A percentile compares a stretch with the other conserved stretches of the same genome.
phyloP scores from a whole-genome alignment of 2,329 filamentous ascomycete genomes.

The Dendryphion nanum region DNA sequence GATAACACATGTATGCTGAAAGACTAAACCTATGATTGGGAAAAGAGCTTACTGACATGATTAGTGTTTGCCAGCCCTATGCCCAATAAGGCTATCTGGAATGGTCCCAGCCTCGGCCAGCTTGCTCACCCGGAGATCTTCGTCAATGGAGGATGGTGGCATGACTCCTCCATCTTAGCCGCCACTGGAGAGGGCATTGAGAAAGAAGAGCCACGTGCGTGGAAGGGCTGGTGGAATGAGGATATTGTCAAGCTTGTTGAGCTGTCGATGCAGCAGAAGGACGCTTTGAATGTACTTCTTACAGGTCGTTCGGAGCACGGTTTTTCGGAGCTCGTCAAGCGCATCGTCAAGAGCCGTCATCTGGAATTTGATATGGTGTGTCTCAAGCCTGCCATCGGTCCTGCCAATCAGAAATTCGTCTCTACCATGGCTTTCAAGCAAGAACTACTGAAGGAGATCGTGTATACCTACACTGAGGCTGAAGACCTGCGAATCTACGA shows the following conservation, averaged over 20 bases:
- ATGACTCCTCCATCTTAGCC: slow-evolving; percentile 80
- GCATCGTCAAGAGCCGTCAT: slow-evolving; percentile 73
- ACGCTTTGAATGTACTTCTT: slow-evolving; percentile 79
- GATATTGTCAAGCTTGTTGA: slow-evolving; percentile 76
- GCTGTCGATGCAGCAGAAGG: slow-evolving; percentile 78
- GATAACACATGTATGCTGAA: slow-evolving; percentile 78
- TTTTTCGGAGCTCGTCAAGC: slow-evolving; percentile 77
- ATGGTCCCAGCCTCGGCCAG: slow-evolving; percentile 70
- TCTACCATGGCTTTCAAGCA: slow-evolving; percentile 95
- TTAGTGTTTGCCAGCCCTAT: slow-evolving; percentile 87
- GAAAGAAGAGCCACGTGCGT: slow-evolving; percentile 77
- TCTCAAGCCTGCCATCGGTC: slow-evolving; percentile 81
- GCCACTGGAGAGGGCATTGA: slow-evolving; percentile 82
- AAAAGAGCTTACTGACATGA: neutral
- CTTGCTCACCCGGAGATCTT: slow-evolving; percentile 76
- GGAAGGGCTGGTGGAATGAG: slow-evolving; percentile 97
- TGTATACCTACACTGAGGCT: slow-evolving; percentile 81
- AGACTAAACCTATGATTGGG: neutral
- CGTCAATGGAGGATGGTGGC: slow-evolving; percentile 92
- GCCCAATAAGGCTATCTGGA: slow-evolving; percentile 88
- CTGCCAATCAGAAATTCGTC: slow-evolving; percentile 72
- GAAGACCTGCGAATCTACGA: slow-evolving; percentile 75
- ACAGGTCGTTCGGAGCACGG: slow-evolving; percentile 79
- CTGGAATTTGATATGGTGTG: slow-evolving; percentile 86
- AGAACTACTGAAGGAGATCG: slow-evolving; percentile 71